phyloP scores from a whole-genome alignment of 352 stramenopile genomes.

The Plasmopara viticola region DNA sequence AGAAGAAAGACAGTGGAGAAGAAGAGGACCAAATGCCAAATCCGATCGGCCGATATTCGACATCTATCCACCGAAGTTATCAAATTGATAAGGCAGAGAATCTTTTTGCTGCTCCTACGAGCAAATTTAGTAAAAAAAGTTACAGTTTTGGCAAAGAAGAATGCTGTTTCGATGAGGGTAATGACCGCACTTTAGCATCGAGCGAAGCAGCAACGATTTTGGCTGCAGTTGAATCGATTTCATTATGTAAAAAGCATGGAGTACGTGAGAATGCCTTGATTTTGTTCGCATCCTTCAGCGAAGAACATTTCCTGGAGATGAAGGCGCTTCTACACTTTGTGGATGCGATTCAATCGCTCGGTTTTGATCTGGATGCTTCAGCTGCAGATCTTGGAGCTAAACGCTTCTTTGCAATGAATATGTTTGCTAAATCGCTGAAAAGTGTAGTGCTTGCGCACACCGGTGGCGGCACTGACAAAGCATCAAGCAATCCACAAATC shows the following conservation, averaged over 20 bases:
- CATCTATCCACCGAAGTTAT: constrained; percentile 44
- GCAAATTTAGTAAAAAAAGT: constrained; percentile 14
- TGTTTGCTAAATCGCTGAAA: constrained; percentile 60
- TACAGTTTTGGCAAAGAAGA: constrained; percentile 12
- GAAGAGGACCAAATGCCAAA: constrained; percentile 22
- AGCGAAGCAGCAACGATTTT: constrained; percentile 26
- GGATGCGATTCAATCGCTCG: constrained; percentile 58
- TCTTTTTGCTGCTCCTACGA: constrained; percentile 38
- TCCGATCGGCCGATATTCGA: constrained; percentile 71
- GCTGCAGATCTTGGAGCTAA: constrained; percentile 70
- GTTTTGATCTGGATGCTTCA: constrained; percentile 72
- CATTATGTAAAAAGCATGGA: constrained; percentile 15
- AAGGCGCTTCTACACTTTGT: constrained; percentile 66
- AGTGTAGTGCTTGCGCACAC: constrained; percentile 27
- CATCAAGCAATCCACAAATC: constrained; percentile 20
- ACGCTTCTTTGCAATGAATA: constrained; percentile 61
- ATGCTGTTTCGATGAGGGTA: constrained; percentile 11
- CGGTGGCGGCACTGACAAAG: background rate
- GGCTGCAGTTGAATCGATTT: constrained; percentile 29
- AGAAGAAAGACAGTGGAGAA: constrained; percentile 9
- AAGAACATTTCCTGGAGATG: constrained; percentile 67
- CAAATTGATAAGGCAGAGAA: constrained; percentile 71
- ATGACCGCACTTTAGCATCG: constrained; percentile 15
- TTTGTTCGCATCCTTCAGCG: constrained; percentile 57
- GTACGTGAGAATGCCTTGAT: constrained; percentile 37